phyloP scores from a whole-genome alignment of 1,284 basidiomycete genomes.

The Fomitopsis schrenkii region DNA sequence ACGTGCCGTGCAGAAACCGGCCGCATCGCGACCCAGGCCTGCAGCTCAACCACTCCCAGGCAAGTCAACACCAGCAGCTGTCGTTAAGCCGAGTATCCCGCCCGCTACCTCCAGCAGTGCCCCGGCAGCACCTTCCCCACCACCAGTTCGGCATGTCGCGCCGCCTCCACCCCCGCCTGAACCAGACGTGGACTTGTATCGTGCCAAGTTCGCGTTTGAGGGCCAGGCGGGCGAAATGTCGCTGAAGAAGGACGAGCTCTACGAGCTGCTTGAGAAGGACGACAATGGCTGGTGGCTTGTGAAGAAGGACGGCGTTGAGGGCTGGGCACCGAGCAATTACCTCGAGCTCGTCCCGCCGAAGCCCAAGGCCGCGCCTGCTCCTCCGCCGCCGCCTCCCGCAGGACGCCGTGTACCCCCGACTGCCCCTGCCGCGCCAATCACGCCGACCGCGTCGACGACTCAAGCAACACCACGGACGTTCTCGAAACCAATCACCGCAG shows the following conservation, averaged over 20 bases:
- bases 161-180: constrained; percentile 51
- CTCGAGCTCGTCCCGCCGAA: constrained; percentile 73
- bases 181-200: constrained; percentile 75
- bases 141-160: constrained; percentile 39
- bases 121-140: constrained; percentile 40
- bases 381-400: constrained; percentile 63
- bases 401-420: constrained; percentile 21
- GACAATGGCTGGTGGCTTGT: constrained; percentile 98
- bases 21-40: constrained; percentile 53
- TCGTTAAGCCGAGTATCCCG: constrained; percentile 23
- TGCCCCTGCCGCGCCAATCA: constrained; percentile 19
- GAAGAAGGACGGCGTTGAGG: constrained; percentile 80
- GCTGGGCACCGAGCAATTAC: constrained; percentile 96
- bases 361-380: constrained; percentile 52
- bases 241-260: constrained; percentile 85
- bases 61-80: constrained; percentile 31
- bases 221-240: constrained; percentile 92
- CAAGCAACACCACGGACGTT: constrained; percentile 32
- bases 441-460: constrained; percentile 29
- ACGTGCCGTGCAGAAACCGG: constrained; percentile 14
- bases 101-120: constrained; percentile 25
- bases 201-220: constrained; percentile 84
- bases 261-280: constrained; percentile 93
- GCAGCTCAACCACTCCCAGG: constrained; percentile 56
- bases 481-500: constrained; percentile 43